Evolutionary conservation across 805 yeast species (phyloP), one percentile per base, ranked within the genome.

Genomic region (Schwanniomyces pseudopolymorphus): DNA sequence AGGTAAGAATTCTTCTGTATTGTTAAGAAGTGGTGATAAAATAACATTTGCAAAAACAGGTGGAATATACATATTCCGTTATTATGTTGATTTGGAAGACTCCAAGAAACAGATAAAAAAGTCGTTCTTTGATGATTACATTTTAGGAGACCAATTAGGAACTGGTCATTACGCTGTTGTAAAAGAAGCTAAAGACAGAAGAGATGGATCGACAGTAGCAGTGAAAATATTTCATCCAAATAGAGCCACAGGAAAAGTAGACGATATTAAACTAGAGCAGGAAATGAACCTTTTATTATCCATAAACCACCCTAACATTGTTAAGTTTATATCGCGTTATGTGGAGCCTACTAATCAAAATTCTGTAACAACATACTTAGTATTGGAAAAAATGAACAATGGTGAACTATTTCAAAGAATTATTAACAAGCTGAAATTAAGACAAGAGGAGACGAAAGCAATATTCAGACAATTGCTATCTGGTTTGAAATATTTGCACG

Each of bases 81-180:
- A 80, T 51, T 45, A 47, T 28, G 56, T 44, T 41, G 70, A 67
- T 60, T 45, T 54, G 51, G 55, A 45, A 43, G 54, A 44, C 41
- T 22, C 22, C 8, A 52, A 54, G 48, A 51, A 54, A 47, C 35
- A 6, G 20, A 35, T 48, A 45, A n/a, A 51, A 38, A 61, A 45
- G n/a, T 72, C 85, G 2, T 80, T 86, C 44, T 80, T 77, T 50
- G 87, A 84, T 56, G 76, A 77, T 46, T 80, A 79, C 54, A 69
- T 77, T 5, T 48, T 80, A 16, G 88, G 87, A 0, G 73, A 70
- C 45, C 80, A 83, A 51, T 64, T 87, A 19, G 94, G 94, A 0
- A 67, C 85, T 3, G 94, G 94, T 0, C 92, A 87, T 63, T 87
- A 87, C 57, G 92, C 94, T 0, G 81, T 81, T n/a, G 94, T 87